Evolutionary conservation across 1,284 basidiomycete genomes (phyloP), one percentile per base, ranked within the genome.

Genomic region (Malassezia obtusa): DNA sequence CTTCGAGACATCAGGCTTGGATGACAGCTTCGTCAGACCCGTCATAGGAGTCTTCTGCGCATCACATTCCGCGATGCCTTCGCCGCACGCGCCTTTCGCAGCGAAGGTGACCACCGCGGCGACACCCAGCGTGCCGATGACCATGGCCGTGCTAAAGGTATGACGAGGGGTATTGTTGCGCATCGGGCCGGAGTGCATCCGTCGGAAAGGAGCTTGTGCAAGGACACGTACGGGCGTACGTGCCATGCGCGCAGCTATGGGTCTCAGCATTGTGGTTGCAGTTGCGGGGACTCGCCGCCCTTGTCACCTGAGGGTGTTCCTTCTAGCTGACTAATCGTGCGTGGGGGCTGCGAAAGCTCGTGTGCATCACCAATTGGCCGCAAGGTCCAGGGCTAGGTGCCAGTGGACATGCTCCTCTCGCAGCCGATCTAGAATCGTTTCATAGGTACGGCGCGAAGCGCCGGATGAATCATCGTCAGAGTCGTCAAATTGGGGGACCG

Each of bases 1-100:
- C 19, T 64, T 60, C 9, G 62, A 61, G 43, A 71, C 64, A 10
- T 72, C 62, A 17, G 68, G 69, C 26, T 52, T 54, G 26, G 28
- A 28, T 7, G 52, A 49, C 5, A 54, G 15, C 33, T 43, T 54
- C 12, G 52, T 54, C 44, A 44, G 41, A 2, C 7, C 5, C 19
- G 40, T 48, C 28, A 19, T 24, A 7, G 40, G 11, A 3, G 9
- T 4, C 10, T 21, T 12, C n/a, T 33, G 15, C 9, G 53, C 12
- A 30, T 45, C 43, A 35, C 52, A 50, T 5, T 49, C 36, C 7
- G 26, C 33, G 17, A 32, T 7, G 6, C 26, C 22, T 2, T 28
- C 30, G 15, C n/a, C 26, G 9, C 12, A 22, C 33, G 8, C 14
- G 45, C 26, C 32, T 4, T 31, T 24, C n/a, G 50, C 11, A 4